phyloP scores from a whole-genome alignment of 2,329 filamentous ascomycete species.

The Pseudopyrenochaeta lycopersici region DNA sequence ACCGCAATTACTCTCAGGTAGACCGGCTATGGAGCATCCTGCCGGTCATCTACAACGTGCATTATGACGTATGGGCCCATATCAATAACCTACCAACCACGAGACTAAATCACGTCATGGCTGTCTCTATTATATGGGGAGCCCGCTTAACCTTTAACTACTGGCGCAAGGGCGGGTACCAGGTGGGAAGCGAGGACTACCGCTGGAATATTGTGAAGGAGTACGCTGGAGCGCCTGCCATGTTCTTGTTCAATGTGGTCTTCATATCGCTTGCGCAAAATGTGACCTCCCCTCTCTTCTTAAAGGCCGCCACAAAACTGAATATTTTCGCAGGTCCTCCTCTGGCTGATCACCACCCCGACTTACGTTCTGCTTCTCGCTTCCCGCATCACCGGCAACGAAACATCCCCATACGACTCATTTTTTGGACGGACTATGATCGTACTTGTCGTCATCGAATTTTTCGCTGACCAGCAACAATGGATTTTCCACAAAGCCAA shows the following conservation, averaged over 20 bases:
- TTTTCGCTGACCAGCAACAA: slow-evolving; percentile 89
- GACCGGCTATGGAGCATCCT: slow-evolving; percentile 92
- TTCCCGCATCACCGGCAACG: slow-evolving; percentile 66
- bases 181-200: slow-evolving; percentile 91
- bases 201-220: slow-evolving; percentile 83
- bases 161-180: slow-evolving; percentile 93
- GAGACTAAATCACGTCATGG: slow-evolving; percentile 75
- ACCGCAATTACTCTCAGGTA: slow-evolving; percentile 95
- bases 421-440: slow-evolving; percentile 65
- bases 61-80: slow-evolving; percentile 85
- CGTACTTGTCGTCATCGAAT: slow-evolving; percentile 71
- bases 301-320: neutral
- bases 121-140: slow-evolving; percentile 80
- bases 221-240: slow-evolving; percentile 69
- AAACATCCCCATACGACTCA: slow-evolving; percentile 63
- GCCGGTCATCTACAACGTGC: slow-evolving; percentile 84
- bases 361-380: slow-evolving; percentile 84
- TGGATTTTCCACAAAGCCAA: slow-evolving; percentile 91
- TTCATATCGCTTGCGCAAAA: slow-evolving; percentile 87
- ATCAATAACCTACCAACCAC: slow-evolving; percentile 74
- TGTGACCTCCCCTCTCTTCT: slow-evolving; percentile 43
- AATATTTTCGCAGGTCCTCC: slow-evolving; percentile 67
- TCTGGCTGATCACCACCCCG: slow-evolving; percentile 80
- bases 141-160: slow-evolving; percentile 96
- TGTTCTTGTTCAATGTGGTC: slow-evolving; percentile 85